Evolutionary conservation across 371 early-diverging fungal genomes (phyloP), one percentile per base, ranked within the genome.

Genomic region (Apophysomyces sp.): DNA sequence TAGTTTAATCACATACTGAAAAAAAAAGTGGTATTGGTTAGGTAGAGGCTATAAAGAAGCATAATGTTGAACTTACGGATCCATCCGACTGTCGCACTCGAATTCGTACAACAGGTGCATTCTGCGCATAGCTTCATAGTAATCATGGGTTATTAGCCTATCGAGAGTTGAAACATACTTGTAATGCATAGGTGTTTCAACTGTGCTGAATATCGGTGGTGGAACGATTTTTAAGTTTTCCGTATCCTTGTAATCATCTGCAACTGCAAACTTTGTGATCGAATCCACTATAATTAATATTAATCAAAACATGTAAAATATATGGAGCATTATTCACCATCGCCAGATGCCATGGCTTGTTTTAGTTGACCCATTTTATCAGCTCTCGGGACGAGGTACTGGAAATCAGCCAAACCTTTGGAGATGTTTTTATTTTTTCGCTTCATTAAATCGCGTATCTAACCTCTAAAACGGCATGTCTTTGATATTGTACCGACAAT

Each of bases 331-430:
- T 15, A 0, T 60, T 40, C 71, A 84, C 86, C 73, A 67, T 85
- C 67, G 32, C 79, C 82, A 7, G 28, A 55, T 9, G 58, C 32
- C 37, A 89, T 51, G 15, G 68, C 67, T 27, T 72, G 21, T 36
- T 73, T 71, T 16, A 86, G 62, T 51, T 76, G 41, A 4, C 60
- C 32, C 2, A 82, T 65, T 1, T 73, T 74, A 37, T 86, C 79
- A 0, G 61, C 58, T 41, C 70, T 71, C 31, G 83, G 76, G 1
- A 81, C 71, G 12, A 77, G 1, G 39, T 76, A 78, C 52, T 89
- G 89, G 60, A 76, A 86, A 68, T 89, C 89, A 0, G 83, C 85
- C 57, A 88, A 52, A 4, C 72, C 89, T 86, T 56, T 26, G 13
- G 9, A 11, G 32, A 55, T 40, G 9, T 37, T 30, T 37, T 21